Conservation (phyloP, 192 early-diverging fungal species). For the Coemansia brasiliensis region DNA sequence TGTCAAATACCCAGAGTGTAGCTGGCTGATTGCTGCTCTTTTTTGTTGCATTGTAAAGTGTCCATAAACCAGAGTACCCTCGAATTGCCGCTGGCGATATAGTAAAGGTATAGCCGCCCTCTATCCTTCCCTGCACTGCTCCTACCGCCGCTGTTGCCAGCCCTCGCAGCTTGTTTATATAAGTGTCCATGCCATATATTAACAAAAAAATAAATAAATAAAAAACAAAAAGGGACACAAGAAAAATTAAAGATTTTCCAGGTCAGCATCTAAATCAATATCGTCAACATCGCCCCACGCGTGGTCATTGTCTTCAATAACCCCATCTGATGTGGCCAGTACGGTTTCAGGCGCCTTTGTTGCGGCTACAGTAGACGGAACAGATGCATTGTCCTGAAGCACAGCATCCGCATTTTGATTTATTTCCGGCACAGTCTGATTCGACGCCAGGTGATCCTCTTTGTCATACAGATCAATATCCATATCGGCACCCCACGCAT, state of each 20-base stretch:
- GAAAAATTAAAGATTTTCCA: constrained; percentile 7
- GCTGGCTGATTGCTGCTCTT: constrained; percentile 60
- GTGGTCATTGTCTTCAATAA: constrained; percentile 10
- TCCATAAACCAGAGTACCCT: constrained; percentile 65
- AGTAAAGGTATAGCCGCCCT: constrained; percentile 35
- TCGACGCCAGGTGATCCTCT: not conserved
- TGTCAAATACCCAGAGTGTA: constrained; percentile 77
- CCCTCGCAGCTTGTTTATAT: constrained; percentile 47
- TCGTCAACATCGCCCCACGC: constrained; percentile 30
- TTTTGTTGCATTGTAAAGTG: constrained; percentile 62
- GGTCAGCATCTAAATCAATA: constrained; percentile 35
- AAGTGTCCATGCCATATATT: constrained; percentile 33
- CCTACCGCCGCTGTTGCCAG: constrained; percentile 46
- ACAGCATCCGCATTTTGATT: too few relatives aligned
- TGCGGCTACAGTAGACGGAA: too few relatives aligned
- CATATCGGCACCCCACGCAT: not conserved
- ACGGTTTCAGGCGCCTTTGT: too few relatives aligned
- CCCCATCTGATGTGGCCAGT: not conserved
- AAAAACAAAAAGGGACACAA: not conserved
- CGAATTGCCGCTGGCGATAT: not conserved
- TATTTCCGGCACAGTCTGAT: too few relatives aligned
- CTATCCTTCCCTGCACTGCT: constrained; percentile 46
- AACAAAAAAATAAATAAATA: constrained; percentile 1
- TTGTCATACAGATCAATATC: not conserved
- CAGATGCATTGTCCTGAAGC: too few relatives aligned